Evolutionary conservation across 441 rosid genomes (phyloP), one percentile per base, ranked within the genome.

Genomic region (Syzygium syzygioides): DNA sequence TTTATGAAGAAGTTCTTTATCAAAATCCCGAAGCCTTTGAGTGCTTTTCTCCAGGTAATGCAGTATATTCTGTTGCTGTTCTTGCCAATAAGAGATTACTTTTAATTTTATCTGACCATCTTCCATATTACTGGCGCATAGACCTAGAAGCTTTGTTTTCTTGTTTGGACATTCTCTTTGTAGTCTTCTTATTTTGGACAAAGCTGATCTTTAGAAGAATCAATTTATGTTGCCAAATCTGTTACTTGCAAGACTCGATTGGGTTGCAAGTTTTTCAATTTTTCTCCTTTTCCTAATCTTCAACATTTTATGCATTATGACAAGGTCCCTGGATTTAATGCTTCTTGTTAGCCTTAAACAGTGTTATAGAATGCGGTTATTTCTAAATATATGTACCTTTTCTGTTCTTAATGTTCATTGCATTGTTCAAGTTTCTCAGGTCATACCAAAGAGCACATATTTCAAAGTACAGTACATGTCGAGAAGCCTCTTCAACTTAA

Each of bases 1-100:
- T 97, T 91, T 90, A 93, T 91, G 93, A 92, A 87, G 96, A 94
- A 90, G 95, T 98, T 95, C 94, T 96, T 80, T 96, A 79, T 86
- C 94, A 87, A 88, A 90, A 94, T 92, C 96, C 96, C 28, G 93
- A 94, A 88, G 99, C 99, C 90, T 96, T 97, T 90, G 99, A 98
- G 95, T 95, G 93, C 95, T 95, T 92, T 85, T 91, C 93, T 90
- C 94, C 95, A 91, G 98, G 99, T 96, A 95, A 96, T 93, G 90
- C 94, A 92, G 88, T 88, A 93, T 91, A 91, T 91, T 91, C 55
- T 56, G 48, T 85, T 20, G 89, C 71, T 32, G 41, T 30, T 59
- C 54, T 48, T 85, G 59, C 7, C 55, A 30, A 18, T 28, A 48
- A 9, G 30, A 11, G 30, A 71, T 76, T 45, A 45, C 30, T 66